Base-by-base conservation (phyloP, 495 filamentous ascomycete genomes). In the Aspergillus indologenus region DNA sequence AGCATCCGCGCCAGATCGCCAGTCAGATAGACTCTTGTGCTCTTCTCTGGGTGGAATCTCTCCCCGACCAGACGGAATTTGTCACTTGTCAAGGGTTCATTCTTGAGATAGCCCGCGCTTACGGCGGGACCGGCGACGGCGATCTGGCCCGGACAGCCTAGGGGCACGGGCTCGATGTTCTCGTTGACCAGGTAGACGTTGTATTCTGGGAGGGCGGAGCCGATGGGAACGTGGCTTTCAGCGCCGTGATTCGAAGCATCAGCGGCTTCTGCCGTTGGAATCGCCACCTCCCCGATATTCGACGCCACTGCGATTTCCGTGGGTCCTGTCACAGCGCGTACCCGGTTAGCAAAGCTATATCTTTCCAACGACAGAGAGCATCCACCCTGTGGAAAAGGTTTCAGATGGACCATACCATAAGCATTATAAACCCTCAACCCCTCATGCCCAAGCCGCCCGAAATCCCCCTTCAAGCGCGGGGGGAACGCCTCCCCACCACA, bases 91-190 rank as follows among this genome's bases (percentile, higher is more conserved):
- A n/a, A n/a, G n/a, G n/a, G n/a, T n/a, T n/a, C n/a, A 8, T 81
- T 73, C 8, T 63, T 43, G 0, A 75, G 56, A 61, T 81, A 80
- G 1, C 75, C 78, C 4, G 29, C 8, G 0, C 70, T 60, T 1
- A 79, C 71, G 21, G 69, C 71, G 1, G 69, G 57, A 0, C 79
- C 79, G 3, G 56, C 71, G 26, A 79, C 61, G 29, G 20, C 26
- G 15, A 81, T 65, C 58, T 81, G 66, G 0, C 77, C 79, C 8
- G 72, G 66, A 4, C 66, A 60, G 4, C 83, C 83, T 26, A 83
- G 47, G 0, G 82, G 80, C 0, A 81, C 47, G 1, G 73, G 71
- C 0, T 70, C 60, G 15, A 68, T 20, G n/a, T 71, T 7, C 5
- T 71, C 54, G 54, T 81, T 78, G 0, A 84, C 34, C 17, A 84